These are phyloP conservation scores for Globisporangium takayamanum DNA, from an alignment of 352 stramenopile genomes.

Conservation along the genomic window DNA sequence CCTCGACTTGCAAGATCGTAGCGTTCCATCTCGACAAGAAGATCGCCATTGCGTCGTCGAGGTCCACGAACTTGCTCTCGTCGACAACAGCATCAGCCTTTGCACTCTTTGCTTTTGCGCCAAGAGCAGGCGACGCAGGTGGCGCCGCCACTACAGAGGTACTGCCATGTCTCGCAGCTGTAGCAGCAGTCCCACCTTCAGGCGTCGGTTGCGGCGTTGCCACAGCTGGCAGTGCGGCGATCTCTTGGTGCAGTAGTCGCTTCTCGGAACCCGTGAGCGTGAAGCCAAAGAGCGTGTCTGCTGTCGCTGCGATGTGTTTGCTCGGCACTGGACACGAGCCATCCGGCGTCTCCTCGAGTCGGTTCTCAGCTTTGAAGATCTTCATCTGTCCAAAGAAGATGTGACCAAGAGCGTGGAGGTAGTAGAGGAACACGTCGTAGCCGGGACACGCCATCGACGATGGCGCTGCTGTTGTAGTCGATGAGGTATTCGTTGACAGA, in stretches of 20 bases:
- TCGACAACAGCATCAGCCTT: not conserved
- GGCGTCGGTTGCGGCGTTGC: not conserved
- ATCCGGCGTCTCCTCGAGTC: slow-evolving; percentile 45
- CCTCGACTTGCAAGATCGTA: slow-evolving; percentile 40
- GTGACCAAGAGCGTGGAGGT: slow-evolving; percentile 51
- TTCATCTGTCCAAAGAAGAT: slow-evolving; percentile 69
- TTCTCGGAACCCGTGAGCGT: slow-evolving; percentile 32
- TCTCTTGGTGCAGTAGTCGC: slow-evolving; percentile 23
- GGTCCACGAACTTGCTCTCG: slow-evolving; percentile 28
- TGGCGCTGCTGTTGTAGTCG: not conserved
- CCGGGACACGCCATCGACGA: slow-evolving; percentile 7
- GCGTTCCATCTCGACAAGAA: slow-evolving; percentile 51
- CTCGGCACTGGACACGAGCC: slow-evolving; percentile 41
- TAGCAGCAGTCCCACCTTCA: not conserved
- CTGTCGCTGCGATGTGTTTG: slow-evolving; percentile 22
- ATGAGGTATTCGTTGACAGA: slow-evolving; percentile 5
- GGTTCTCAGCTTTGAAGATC: slow-evolving; percentile 50
- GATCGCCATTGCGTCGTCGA: slow-evolving; percentile 58
- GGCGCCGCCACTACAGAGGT: no score
- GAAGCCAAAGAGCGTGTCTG: slow-evolving; percentile 38
- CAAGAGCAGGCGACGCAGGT: no score
- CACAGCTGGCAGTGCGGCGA: slow-evolving; percentile 22
- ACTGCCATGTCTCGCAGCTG: not conserved
- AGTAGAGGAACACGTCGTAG: slow-evolving; percentile 68
- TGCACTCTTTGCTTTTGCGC: not conserved